Percentiles rank a stretch among this genome's conserved stretches.
Evolutionary conservation across 257 asterid species (phyloP).

Genomic region (Solanum rostratum): DNA sequence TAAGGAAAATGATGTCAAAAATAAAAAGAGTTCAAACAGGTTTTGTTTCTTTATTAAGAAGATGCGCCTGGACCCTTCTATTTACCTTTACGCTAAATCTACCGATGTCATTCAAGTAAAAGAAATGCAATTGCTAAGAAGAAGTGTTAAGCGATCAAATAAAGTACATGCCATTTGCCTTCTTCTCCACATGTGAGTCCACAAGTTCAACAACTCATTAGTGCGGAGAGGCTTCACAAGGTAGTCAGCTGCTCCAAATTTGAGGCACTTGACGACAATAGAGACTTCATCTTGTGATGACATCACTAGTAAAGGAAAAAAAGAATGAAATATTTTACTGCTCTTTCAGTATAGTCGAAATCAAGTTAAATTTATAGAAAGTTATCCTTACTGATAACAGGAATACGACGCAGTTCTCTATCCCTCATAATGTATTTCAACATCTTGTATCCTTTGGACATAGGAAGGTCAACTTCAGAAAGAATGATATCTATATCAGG

Average conservation of each 20-base stretch:
- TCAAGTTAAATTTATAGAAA: not conserved
- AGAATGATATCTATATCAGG: conserved; percentile 84
- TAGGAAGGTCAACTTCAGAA: conserved; percentile 84
- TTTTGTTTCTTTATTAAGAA: not conserved
- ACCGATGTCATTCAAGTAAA: not conserved
- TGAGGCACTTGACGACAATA: conserved; percentile 82
- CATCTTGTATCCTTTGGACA: conserved; percentile 73
- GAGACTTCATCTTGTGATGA: conserved; percentile 81
- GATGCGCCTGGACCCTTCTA: not conserved
- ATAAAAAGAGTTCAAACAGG: not conserved
- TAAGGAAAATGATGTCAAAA: not conserved
- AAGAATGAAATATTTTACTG: not conserved
- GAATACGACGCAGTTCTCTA: conserved; percentile 69
- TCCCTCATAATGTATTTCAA: conserved; percentile 72
- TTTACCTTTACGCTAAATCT: not conserved
- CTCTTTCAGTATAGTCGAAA: not conserved
- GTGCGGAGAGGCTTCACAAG: conserved; percentile 96
- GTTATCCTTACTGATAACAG: conserved; percentile 68
- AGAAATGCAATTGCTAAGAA: not conserved
- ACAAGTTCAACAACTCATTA: conserved; percentile 90
- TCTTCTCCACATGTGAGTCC: conserved; percentile 99
- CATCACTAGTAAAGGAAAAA: conserved; percentile 60
- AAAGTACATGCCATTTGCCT: conserved; percentile 54
- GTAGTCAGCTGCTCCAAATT: conserved; percentile 96
- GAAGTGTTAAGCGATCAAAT: not conserved